Evolutionary conservation across 129 eudicot species (phyloP).

Genomic region (Helianthus tuberosus): DNA sequence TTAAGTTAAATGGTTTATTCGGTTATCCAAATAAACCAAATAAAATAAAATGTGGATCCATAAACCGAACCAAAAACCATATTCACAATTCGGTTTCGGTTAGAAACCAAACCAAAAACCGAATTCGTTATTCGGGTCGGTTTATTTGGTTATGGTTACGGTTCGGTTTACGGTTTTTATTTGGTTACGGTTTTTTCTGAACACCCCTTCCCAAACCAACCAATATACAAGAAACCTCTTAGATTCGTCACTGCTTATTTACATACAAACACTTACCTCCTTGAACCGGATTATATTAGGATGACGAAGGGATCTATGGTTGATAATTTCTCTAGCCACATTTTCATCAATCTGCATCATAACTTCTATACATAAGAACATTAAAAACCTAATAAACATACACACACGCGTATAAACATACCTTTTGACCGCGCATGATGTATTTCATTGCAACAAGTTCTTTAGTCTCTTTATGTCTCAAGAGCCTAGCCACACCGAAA

Average conservation of each 20-base stretch:
- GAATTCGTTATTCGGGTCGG: too few relatives aligned
- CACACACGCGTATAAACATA: background rate
- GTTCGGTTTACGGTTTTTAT: too few relatives aligned
- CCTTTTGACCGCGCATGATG: conserved; percentile 84
- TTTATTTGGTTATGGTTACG: too few relatives aligned
- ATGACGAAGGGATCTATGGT: conserved; percentile 80
- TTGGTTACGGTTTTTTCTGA: too few relatives aligned
- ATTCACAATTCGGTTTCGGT: too few relatives aligned
- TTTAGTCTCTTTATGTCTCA: conserved; percentile 78
- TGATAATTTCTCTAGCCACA: conserved; percentile 83
- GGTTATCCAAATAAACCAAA: too few relatives aligned
- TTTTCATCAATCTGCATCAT: conserved; percentile 76
- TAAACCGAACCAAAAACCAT: too few relatives aligned
- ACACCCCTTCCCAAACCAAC: too few relatives aligned
- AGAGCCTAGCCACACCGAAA: conserved; percentile 85
- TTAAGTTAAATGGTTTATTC: too few relatives aligned
- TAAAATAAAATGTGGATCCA: too few relatives aligned
- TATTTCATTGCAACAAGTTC: conserved; percentile 87
- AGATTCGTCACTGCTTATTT: too few relatives aligned
- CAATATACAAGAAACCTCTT: background rate
- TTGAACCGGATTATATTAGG: conserved; percentile 86
- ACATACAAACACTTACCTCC: conserved; percentile 42
- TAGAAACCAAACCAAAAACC: too few relatives aligned
- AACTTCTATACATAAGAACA: background rate
- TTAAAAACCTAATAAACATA: background rate